Conservation (phyloP, 2,329 filamentous ascomycete genomes). For the Penicillium sp. region DNA sequence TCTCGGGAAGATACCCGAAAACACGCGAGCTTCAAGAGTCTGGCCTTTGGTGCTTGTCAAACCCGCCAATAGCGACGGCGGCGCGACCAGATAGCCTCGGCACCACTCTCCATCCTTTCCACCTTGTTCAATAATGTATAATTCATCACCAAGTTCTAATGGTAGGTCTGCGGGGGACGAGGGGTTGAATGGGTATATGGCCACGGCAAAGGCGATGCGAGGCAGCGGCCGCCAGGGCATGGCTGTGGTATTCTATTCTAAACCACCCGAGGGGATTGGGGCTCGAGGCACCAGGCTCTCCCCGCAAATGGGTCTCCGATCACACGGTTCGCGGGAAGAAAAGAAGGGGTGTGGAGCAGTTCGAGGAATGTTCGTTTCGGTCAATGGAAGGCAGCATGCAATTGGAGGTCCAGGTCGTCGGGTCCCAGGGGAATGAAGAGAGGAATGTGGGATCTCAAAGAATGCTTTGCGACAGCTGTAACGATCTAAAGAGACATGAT, state of each 20-base stretch:
- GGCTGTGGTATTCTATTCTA: conserved; percentile 28
- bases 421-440: conserved; percentile 14
- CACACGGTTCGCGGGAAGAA: conserved; percentile 12
- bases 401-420: conserved; percentile 11
- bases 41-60: conserved; percentile 88
- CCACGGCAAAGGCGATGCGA: conserved; percentile 96
- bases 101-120: conserved; percentile 83
- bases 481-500: conserved; percentile 19
- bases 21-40: conserved; percentile 91
- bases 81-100: conserved; percentile 90
- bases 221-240: conserved; percentile 98
- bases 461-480: conserved; percentile 23
- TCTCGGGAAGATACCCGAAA: conserved; percentile 95
- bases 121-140: conserved; percentile 98
- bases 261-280: conserved; percentile 5
- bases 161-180: conserved; percentile 86
- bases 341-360: conserved; percentile 14
- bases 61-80: conserved; percentile 86
- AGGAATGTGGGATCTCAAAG: conserved; percentile 25
- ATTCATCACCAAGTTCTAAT: conserved; percentile 94
- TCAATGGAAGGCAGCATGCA: conserved; percentile 32
- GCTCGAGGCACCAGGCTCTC: conserved; percentile 15
- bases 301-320: conserved; percentile 26
- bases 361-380: conserved; percentile 27
- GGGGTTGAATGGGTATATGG: conserved; percentile 89